Percentiles rank a stretch among this genome's conserved stretches.
Conservation (phyloP, 257 asterid species). For the Oldenlandia corymbosa region DNA sequence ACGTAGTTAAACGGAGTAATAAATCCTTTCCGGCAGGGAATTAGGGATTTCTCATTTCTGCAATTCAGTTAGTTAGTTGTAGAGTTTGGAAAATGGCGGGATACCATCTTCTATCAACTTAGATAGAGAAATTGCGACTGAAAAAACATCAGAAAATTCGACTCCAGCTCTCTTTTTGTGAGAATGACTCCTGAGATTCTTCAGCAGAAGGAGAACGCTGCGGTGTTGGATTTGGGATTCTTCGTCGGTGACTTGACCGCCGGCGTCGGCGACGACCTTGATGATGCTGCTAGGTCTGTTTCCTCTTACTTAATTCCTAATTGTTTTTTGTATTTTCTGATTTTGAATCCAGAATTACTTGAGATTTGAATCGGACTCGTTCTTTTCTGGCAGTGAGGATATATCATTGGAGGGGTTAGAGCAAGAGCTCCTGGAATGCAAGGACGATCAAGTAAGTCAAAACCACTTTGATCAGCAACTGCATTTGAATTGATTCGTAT, state of each 20-base stretch:
- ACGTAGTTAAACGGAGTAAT: too few relatives aligned
- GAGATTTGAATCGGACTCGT: background rate
- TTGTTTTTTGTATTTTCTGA: constrained; percentile 8
- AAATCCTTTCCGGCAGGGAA: too few relatives aligned
- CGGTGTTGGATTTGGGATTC: constrained; percentile 55
- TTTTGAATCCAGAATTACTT: background rate
- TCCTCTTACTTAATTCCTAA: background rate
- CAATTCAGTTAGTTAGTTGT: too few relatives aligned
- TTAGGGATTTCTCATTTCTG: too few relatives aligned
- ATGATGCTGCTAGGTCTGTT: constrained; percentile 52
- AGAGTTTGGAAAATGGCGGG: too few relatives aligned
- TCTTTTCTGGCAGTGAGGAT: constrained; percentile 53
- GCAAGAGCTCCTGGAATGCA: constrained; percentile 90
- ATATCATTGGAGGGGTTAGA: constrained; percentile 85
- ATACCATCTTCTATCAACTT: too few relatives aligned
- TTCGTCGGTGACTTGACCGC: constrained; percentile 64
- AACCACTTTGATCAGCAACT: background rate
- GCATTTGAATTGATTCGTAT: too few relatives aligned
- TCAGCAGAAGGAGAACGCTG: constrained; percentile 16
- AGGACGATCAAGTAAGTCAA: constrained; percentile 71
- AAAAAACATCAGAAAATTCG: too few relatives aligned
- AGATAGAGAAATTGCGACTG: too few relatives aligned
- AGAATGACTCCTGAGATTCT: too few relatives aligned
- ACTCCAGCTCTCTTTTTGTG: too few relatives aligned
- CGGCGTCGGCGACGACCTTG: constrained; percentile 45